These are phyloP conservation scores for Pleurotus cornucopiae DNA, from an alignment of 768 basidiomycete genomes.

Conservation along the genomic window DNA sequence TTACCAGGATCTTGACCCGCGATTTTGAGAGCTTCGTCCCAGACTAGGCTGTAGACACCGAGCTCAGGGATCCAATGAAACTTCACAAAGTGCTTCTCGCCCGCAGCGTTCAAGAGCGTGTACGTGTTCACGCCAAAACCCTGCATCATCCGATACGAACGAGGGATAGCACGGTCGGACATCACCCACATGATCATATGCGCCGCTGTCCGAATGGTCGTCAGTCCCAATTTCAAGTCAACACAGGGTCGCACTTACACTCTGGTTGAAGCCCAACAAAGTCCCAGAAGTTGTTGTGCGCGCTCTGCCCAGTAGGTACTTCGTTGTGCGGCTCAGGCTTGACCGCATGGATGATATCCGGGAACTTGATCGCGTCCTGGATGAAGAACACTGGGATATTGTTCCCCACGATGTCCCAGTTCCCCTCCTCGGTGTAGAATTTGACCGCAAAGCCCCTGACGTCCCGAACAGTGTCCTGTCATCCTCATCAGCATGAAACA, in stretches of 20 bases:
- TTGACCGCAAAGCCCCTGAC: conserved; percentile 85
- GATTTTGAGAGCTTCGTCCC: conserved; percentile 90
- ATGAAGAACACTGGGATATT: conserved; percentile 83
- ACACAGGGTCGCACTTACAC: conserved; percentile 27
- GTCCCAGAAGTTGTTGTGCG: conserved; percentile 90
- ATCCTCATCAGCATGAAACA: background rate
- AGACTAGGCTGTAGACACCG: conserved; percentile 78
- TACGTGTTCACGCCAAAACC: conserved; percentile 87
- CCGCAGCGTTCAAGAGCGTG: conserved; percentile 62
- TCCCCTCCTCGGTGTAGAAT: conserved; percentile 82
- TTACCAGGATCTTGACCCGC: conserved; percentile 75
- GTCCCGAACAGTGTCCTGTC: conserved; percentile 71
- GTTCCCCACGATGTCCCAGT: conserved; percentile 87
- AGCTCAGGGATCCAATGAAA: conserved; percentile 83
- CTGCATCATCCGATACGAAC: conserved; percentile 87
- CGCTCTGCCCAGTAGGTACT: conserved; percentile 60
- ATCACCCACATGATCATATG: conserved; percentile 84
- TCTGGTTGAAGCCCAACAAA: conserved; percentile 71
- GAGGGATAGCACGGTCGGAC: conserved; percentile 81
- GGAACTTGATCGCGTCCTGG: conserved; percentile 80
- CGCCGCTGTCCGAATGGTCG: conserved; percentile 33
- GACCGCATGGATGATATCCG: conserved; percentile 80
- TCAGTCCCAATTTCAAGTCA: background rate
- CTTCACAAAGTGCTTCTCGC: conserved; percentile 79
- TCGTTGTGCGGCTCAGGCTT: conserved; percentile 87